Evolutionary conservation across 805 yeast species (phyloP).

Genomic region (Lipomyces sp.): DNA sequence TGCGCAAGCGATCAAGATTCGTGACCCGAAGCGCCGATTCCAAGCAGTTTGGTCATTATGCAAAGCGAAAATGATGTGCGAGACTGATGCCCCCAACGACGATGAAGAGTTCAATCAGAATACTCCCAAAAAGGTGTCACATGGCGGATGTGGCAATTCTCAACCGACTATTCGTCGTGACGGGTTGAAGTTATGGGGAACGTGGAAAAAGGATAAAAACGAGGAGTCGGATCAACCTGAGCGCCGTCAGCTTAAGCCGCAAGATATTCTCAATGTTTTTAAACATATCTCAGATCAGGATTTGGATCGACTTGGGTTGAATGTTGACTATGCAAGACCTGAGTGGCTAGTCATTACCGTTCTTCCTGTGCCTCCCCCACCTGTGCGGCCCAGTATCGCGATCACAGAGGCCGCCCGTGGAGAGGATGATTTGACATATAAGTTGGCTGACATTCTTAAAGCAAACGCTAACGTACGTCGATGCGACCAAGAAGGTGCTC

Average conservation of each 20-base stretch:
- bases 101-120: constrained; percentile 52
- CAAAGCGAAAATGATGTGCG: constrained; percentile 85
- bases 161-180: constrained; percentile 96
- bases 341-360: constrained; percentile 98
- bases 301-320: constrained; percentile 77
- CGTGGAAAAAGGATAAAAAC: constrained; percentile 89
- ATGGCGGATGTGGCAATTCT: constrained; percentile 98
- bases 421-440: constrained; percentile 97
- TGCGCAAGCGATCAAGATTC: constrained; percentile 82
- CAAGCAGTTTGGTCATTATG: constrained; percentile 95
- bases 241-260: constrained; percentile 79
- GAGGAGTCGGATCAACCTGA: constrained; percentile 91
- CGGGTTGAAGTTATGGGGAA: constrained; percentile 93
- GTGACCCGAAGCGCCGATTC: constrained; percentile 93
- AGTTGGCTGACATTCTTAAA: constrained; percentile 91
- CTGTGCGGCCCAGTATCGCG: constrained; percentile 97
- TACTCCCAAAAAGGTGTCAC: constrained; percentile 48
- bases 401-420: constrained; percentile 98
- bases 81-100: constrained; percentile 66
- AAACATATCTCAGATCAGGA: constrained; percentile 87
- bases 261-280: constrained; percentile 86
- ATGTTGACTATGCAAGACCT: constrained; percentile 95
- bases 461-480: constrained; percentile 97
- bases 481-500: constrained; percentile 97
- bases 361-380: constrained; percentile 99